A percentile compares a stretch with the other conserved stretches of the same genome.
phyloP scores from a whole-genome alignment of 352 stramenopile genomes.

The Hyaloperonospora arabidopsidis region DNA sequence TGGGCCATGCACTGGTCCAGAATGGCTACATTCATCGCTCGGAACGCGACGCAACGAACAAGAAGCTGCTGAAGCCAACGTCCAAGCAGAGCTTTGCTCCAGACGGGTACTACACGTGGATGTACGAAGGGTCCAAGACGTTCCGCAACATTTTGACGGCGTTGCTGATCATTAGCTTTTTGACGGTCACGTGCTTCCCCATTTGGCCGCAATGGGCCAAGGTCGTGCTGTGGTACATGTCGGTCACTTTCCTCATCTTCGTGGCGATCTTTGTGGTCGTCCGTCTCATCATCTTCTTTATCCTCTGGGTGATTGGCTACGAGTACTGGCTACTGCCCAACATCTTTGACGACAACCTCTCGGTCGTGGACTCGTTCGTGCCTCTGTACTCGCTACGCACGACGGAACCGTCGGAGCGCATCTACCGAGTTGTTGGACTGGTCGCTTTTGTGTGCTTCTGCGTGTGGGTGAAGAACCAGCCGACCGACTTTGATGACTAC shows the following conservation, averaged over 20 bases:
- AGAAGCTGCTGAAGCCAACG: constrained; percentile 76
- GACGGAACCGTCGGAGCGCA: constrained; percentile 88
- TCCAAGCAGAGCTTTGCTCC: constrained; percentile 90
- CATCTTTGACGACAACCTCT: constrained; percentile 98
- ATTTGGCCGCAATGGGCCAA: constrained; percentile 99
- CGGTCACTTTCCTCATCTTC: constrained; percentile 97
- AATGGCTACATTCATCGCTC: constrained; percentile 85
- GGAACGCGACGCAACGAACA: constrained; percentile 79
- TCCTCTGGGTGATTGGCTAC: constrained; percentile 91
- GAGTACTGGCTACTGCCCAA: constrained; percentile 99
- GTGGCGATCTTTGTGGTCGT: constrained; percentile 95
- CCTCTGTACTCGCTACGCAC: constrained; percentile 86
- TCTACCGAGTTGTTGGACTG: constrained; percentile 91
- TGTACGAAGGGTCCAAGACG: constrained; percentile 97
- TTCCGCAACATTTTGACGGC: constrained; percentile 96
- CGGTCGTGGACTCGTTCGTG: constrained; percentile 97
- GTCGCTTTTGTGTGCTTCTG: constrained; percentile 92
- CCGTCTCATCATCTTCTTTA: constrained; percentile 93
- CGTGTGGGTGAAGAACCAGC: constrained; percentile 97
- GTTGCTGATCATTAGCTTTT: constrained; percentile 94
- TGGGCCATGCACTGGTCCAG: constrained; percentile 67
- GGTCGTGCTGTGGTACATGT: constrained; percentile 97
- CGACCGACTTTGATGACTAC: constrained; percentile 99
- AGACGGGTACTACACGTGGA: constrained; percentile 98
- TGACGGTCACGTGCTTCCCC: constrained; percentile 96